A percentile compares a stretch with the other conserved stretches of the same genome.
phyloP scores from a whole-genome alignment of 352 stramenopile species.

The Blastocystis sp. region DNA sequence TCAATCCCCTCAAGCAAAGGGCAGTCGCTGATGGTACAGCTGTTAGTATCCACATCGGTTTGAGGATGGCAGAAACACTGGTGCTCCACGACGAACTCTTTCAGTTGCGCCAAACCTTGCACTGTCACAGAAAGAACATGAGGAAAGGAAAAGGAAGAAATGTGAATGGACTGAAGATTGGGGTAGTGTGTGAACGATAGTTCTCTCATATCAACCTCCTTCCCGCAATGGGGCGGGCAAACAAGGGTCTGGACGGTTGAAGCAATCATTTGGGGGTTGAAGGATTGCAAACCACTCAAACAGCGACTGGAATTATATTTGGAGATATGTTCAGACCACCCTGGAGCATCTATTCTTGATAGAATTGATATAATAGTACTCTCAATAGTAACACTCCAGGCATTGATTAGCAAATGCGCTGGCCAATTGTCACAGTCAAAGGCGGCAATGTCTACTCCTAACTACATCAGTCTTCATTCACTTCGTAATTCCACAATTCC shows the following conservation, averaged over 20 bases:
- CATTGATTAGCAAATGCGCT: background rate
- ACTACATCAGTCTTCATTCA: background rate
- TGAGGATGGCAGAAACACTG: background rate
- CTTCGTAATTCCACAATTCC: background rate
- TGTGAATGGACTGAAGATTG: background rate
- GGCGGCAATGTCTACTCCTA: background rate
- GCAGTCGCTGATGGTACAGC: background rate
- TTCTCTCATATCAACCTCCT: background rate
- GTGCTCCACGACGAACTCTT: background rate
- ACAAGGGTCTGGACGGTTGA: background rate
- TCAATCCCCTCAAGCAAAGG: background rate
- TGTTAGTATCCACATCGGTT: background rate
- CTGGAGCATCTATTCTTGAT: background rate
- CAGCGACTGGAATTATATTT: too few relatives aligned
- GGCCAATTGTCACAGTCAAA: background rate
- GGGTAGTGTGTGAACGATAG: background rate
- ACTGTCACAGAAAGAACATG: background rate
- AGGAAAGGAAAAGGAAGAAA: background rate
- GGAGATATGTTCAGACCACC: background rate
- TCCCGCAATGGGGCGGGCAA: background rate
- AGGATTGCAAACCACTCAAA: background rate
- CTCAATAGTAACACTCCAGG: background rate
- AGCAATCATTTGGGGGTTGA: background rate
- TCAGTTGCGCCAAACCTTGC: background rate
- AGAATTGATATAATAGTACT: background rate